Base-by-base conservation (phyloP, 1,284 basidiomycete species). In the Moesziomyces aphidis region DNA sequence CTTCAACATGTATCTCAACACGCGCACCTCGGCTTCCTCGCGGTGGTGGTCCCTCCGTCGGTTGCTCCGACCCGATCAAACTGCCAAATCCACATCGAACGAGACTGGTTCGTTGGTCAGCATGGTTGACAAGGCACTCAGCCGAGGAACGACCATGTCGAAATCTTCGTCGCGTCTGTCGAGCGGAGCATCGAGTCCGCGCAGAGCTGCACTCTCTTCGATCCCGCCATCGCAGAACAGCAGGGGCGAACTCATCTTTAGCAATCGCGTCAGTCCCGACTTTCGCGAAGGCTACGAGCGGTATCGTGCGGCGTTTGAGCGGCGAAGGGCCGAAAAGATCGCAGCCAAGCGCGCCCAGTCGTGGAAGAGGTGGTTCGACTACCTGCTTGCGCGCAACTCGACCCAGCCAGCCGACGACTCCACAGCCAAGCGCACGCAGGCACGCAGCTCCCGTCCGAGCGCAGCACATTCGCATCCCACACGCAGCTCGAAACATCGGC, bases 1-100 rank as follows among this genome's bases (percentile, higher is more conserved):
- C 26, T 92, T 97, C 85, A 98, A 99, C 86, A 96, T 99, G 91
- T 94, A 95, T 82, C 89, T 99, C 78, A 98, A 98, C 86, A 93
- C 96, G 78, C 91, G 93, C 55, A 90, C 91, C 74, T 90, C 90
- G 1, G 89, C 92, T 86, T 67, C 90, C 5, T 39, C 50, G 8
- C 48, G 43, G 4, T 50, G 57, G 48, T 61, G 63, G 54, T 59
- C 60, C 0, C 46, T 55, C 19, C 39, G 52, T 26, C 28, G 53
- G 21, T 50, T 60, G 1, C 19, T 53, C 15, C 44, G 45, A 22
- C 48, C 52, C 26, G n/a, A 36, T 45, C 28, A 47, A 7, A n/a
- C 47, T 1, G 36, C 22, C 4, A 22, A 39, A 11, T 31, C 50
- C 10, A 8, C 15, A 21, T 10, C 24, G 42, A 17, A 7, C 17